Evolutionary conservation across 306 rosid genomes (phyloP), one percentile per base, ranked within the genome.

Genomic region (Prunus mume): DNA sequence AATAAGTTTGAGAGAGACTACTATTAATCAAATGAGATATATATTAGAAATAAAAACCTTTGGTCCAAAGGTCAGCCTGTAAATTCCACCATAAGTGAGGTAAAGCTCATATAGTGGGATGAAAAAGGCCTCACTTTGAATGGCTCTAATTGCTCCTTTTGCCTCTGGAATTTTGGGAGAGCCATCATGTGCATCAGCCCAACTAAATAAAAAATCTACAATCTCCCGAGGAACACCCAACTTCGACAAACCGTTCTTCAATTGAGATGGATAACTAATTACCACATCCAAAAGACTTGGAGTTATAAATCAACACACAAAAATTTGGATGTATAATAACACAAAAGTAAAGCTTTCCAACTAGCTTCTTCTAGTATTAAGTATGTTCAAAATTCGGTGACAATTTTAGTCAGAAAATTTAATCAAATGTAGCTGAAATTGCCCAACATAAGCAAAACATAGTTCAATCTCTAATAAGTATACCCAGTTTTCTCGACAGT

Each of bases 61-160:
- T 65, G 99, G 99, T 76, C 99, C 99, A 89, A 95, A 88, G 1
- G 65, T 92, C 85, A 95, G 84, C 79, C 97, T 84, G 82, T 92
- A 95, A 84, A 92, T 84, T 60, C 97, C 97, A 78, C 97, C 99
- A 60, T 95, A 95, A 12, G 92, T 88, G 80, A 92, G 93, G 86
- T 79, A 92, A 74, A 95, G 97, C 77, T 91, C 92, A 76, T 87
- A 95, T 79, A 95, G 84, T 50, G 97, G 99, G 76, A 92, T 80
- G 85, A 95, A 95, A 79, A 95, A 95, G 52, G 99, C 89, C 86
- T 90, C 97, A 66, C 84, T 95, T 52, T 90, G 86, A 69, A 95
- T 32, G 56, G 97, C 96, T 51, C 69, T 74, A 43, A 90, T 2
- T 30, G 89, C 81, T 62, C 97, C 99, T 87, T 86, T 92, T 52